Base-by-base conservation (phyloP, 345 rosid genomes). In the Gossypium australe region DNA sequence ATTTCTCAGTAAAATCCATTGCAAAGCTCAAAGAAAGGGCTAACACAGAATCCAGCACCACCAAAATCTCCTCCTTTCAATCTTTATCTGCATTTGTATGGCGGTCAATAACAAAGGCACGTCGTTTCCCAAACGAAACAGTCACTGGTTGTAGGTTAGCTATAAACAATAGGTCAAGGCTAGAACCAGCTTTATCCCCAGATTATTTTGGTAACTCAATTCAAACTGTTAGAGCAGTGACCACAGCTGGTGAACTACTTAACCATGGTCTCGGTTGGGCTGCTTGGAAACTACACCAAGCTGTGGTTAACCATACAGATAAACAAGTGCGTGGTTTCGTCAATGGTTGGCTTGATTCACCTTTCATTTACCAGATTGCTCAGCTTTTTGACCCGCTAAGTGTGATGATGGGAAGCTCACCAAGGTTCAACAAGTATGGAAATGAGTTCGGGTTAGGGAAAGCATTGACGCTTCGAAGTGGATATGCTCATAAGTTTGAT, bases 371-470 rank as follows among this genome's bases (percentile, higher is more conserved):
- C 81, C 82, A 80, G 11, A 24, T 90, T 1, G 86, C 44, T 10
- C 75, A 67, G 60, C 12, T 76, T 67, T 90, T 92, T 61, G 93
- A 88, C 72, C 89, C 87, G 0, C 7, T 66, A 48, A 90, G 87
- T 44, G 79, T 92, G 75, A 78, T 89, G 92, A 84, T 90, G 82
- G 97, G 96, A 73, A 89, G 98, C 77, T 94, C 97, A 0, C 97
- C 96, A 3, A 81, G 94, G 78, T 94, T 94, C 77, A 58, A 94
- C 75, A 92, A 79, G 83, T 94, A 92, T 2, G 96, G 96, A 18
- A 78, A 71, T 59, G 92, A 92, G 45, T 94, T 94, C 65, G 98
- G 96, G 55, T 56, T 92, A 83, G 97, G 97, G 22, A 90, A 94
- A 80, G 93, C 90, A 13, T 12, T 87, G 80, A 83, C 90, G 11